Base-by-base conservation (phyloP, 208 protist species). In the Leishmania braziliensis region DNA sequence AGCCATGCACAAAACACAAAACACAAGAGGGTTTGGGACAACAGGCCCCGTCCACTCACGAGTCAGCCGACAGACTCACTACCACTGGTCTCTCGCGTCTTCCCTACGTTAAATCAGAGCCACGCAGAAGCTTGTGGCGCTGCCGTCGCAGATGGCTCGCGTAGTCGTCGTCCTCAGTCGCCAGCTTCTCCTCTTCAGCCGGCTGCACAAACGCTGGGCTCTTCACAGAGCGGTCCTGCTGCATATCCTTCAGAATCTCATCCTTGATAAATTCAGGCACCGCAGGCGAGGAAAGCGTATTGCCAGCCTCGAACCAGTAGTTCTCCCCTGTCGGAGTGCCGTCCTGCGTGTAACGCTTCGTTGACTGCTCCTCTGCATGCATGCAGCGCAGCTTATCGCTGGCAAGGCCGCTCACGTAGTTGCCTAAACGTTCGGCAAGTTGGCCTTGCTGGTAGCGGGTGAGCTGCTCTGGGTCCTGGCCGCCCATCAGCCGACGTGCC, bases 231-330 rank as follows among this genome's bases (percentile, higher is more conserved):
- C 94, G 85, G 8, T 90, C 85, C 58, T 86, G 16, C 66, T 86
- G 89, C 92, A 97, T 95, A 23, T 96, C 92, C 12, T 87, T 53
- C 14, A 97, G 63, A 53, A 97, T 88, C 36, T 93, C 91, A 68
- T 95, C 92, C 86, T 97, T 97, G 20, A 97, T 83, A 66, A 86
- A 91, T 10, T 62, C 75, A 0, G 94, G 94, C 43, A 97, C 89
- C 16, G 66, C 82, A 8, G 89, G 89, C 2, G 91, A 95, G 36
- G 87, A 56, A 23, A 97, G 84, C 56, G 87, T 92, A 74, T 89
- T 89, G 60, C 91, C 91, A 3, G 89, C 91, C 83, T 97, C 94
- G 71, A 95, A 93, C 93, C 94, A 97, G 81, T 96, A 96, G 73
- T 96, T 91, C 77, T 97, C 92, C 0, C 93, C 93, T 4, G 94